Evolutionary conservation across 169 alveolate species (phyloP), one percentile per base, ranked within the genome.

Genomic region (Plasmodium inui): DNA sequence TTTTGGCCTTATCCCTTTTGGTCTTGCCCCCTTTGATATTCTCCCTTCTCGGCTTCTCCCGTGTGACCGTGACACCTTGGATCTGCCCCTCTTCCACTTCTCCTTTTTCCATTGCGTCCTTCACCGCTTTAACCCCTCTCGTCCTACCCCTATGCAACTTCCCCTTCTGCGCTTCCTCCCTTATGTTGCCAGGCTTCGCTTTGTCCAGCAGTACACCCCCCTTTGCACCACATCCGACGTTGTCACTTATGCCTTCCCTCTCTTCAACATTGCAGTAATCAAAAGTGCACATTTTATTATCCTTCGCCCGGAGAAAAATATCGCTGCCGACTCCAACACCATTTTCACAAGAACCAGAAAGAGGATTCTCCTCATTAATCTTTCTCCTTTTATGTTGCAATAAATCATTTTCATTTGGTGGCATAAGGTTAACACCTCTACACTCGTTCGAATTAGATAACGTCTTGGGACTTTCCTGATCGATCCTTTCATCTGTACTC

Each of bases 341-440:
- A 17, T 19, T 78, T 34, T 79, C 84, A 79, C 57, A 41, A 12
- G 57, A 30, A 5, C 0, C n/a, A 10, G 19, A 37, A 79, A 4
- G 72, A 19, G 61, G n/a, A 7, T 10, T 14, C 14, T 79, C 39
- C 46, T 79, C 7, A 34, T 34, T 39, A 3, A 28, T 41, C 14
- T 34, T 79, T 44, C 84, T 79, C 70, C 73, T 79, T 79, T 79
- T 79, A 37, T 44, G 50, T 19, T 34, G 55, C 26, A 79, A 41
- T 10, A 14, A 34, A 37, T 41, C 73, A 44, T 79, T 30, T 30
- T 79, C 84, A 79, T 17, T 10, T 79, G 70, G 17, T 41, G 19
- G 12, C 17, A 37, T 30, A 17, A 0, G n/a, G 8, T 79, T 73
- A 14, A 8, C 2, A 19, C 34, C 50, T 22, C 1, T 79, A 30